Evolutionary conservation across 2,329 filamentous ascomycete species (phyloP), one percentile per base, ranked within the genome.

Genomic region (Lachnellula arida): DNA sequence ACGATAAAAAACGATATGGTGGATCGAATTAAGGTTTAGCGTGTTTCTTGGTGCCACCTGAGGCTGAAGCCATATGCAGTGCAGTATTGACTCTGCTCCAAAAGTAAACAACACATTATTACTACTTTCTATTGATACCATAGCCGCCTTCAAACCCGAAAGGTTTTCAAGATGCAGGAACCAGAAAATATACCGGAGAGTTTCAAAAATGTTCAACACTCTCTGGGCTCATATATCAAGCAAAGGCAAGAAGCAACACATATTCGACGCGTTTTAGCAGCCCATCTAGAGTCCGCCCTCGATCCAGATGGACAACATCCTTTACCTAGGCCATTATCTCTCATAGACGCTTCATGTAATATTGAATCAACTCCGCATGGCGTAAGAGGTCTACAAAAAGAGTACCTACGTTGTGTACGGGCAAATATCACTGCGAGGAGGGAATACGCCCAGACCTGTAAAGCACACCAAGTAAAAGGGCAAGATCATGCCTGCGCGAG

Each of bases 211-310:
- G 68, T 80, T 35, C 74, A 77, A 53, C 69, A 71, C 42, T 71
- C 69, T 17, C 73, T 87, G 22, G 71, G 74, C 35, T 77, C 79
- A 4, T 83, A 77, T 58, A 73, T 85, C 54, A 81, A 80, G 51
- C 76, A 79, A 28, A 76, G 81, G 25, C 81, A 85, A 55, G 80
- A 86, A 61, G 75, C 78, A 49, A 73, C 77, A 37, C 78, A 79
- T 47, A 80, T 86, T 54, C 76, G 81, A 59, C 79, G 78, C 49
- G 71, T 84, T 32, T 66, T 85, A 46, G 76, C 80, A 43, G 74
- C 79, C 19, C 76, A 84, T 60, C 71, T 87, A 4, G 76, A 75
- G 28, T 74, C 77, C 22, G 76, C 73, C 60, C 65, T 79, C 37
- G 54, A 62, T 14, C 23, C 51, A 34, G 53, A 53, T 43, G 69